A percentile compares a stretch with the other conserved stretches of the same genome.
These are phyloP conservation scores for Tetrapisispora pingtungensis DNA, from an alignment of 805 yeast species.

Conservation along the genomic window DNA sequence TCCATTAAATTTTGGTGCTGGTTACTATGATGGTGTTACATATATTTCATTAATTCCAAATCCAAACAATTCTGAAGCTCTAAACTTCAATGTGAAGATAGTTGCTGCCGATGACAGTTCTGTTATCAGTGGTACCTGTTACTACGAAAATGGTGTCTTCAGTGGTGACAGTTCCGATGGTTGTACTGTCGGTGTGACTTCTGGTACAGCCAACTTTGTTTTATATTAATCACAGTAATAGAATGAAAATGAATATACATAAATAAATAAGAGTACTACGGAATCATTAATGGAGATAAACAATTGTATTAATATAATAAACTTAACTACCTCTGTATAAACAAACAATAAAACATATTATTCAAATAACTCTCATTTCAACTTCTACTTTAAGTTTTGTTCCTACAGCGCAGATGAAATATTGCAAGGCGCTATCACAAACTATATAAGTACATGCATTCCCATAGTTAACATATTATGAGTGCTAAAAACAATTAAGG, in stretches of 20 bases:
- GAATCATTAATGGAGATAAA: no score
- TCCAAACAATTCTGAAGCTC: constrained; percentile 69
- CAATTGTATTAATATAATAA: no score
- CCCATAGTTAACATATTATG: no score
- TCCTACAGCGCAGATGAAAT: no score
- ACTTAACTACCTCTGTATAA: no score
- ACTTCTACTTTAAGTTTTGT: no score
- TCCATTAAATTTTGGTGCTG: constrained; percentile 90
- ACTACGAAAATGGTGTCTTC: constrained; percentile 44
- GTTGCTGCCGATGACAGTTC: constrained; percentile 53
- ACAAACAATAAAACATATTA: no score
- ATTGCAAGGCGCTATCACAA: no score
- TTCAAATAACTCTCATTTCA: no score
- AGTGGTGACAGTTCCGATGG: constrained; percentile 49
- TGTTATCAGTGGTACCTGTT: constrained; percentile 63
- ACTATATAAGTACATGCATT: no score
- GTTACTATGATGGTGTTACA: constrained; percentile 57
- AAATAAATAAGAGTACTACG: no score
- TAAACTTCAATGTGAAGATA: constrained; percentile 65
- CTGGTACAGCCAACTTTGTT: constrained; percentile 72
- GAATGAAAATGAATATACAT: neutral
- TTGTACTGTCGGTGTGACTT: constrained; percentile 79
- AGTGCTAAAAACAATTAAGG: no score
- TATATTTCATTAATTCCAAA: constrained; percentile 89
- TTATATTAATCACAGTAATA: constrained; percentile 39